Percentiles rank a stretch among this genome's conserved stretches.
Conservation (phyloP, 164 flowering plant genomes). For the Vitis rotundifolia region DNA sequence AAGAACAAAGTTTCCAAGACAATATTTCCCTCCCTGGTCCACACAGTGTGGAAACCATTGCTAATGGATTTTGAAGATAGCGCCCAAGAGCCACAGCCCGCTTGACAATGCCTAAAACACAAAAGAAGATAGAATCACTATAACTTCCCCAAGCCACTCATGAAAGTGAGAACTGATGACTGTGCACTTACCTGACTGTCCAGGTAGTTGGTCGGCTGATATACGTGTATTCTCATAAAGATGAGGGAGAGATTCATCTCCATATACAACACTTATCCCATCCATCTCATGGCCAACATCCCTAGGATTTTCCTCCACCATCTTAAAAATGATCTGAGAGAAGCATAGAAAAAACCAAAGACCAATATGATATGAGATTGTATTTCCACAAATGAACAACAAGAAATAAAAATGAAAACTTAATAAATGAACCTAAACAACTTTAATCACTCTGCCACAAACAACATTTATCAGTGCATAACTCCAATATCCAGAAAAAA, state of each 20-base stretch:
- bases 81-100: constrained; percentile 98
- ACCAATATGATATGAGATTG: background rate
- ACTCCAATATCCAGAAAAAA: background rate
- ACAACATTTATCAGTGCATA: background rate
- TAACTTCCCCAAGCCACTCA: background rate
- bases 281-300: constrained; percentile 87
- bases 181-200: constrained; percentile 57
- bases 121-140: constrained; percentile 1
- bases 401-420: background rate
- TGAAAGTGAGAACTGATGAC: background rate
- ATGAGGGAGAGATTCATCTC: constrained; percentile 90
- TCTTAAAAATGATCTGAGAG: constrained; percentile 75
- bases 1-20: constrained; percentile 79
- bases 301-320: constrained; percentile 88
- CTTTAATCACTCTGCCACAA: background rate
- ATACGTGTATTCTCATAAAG: constrained; percentile 87
- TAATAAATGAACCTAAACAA: background rate
- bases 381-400: background rate
- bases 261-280: constrained; percentile 70
- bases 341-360: background rate
- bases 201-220: constrained; percentile 85
- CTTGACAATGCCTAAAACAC: constrained; percentile 71
- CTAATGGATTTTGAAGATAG: constrained; percentile 90
- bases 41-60: constrained; percentile 94
- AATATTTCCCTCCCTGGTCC: constrained; percentile 89